Conservation (phyloP, 1,284 basidiomycete species). For the Ganoderma sp. region DNA sequence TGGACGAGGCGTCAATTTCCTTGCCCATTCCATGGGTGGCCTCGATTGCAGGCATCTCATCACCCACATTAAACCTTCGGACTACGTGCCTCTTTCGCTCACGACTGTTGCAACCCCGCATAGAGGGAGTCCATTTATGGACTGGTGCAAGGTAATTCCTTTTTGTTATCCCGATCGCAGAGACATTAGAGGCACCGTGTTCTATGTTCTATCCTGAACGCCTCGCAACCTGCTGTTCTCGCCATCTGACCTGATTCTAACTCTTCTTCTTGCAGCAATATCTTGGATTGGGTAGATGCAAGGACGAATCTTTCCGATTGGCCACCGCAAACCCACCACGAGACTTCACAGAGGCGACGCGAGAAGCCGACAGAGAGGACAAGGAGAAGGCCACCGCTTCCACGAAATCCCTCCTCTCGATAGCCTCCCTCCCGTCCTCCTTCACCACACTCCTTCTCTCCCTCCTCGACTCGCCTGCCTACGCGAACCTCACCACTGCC, state of each 20-base stretch:
- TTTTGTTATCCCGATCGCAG: not conserved
- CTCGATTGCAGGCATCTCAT: slow-evolving; percentile 94
- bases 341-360: slow-evolving; percentile 18
- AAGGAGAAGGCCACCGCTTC: slow-evolving; percentile 30
- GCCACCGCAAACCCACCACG: slow-evolving; percentile 6
- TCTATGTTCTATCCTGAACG: too few relatives aligned
- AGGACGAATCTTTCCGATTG: slow-evolving; percentile 39
- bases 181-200: not conserved
- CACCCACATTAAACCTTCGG: slow-evolving; percentile 80
- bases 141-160: slow-evolving; percentile 87
- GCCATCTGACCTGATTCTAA: not conserved
- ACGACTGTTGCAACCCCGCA: slow-evolving; percentile 96
- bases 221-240: not conserved
- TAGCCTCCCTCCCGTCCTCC: slow-evolving; percentile 74
- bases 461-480: slow-evolving; percentile 95
- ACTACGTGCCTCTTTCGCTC: slow-evolving; percentile 87
- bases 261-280: slow-evolving; percentile 61
- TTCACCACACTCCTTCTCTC: slow-evolving; percentile 91
- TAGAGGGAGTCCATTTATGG: slow-evolving; percentile 97
- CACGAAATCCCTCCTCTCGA: slow-evolving; percentile 42
- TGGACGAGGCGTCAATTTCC: slow-evolving; percentile 85
- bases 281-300: slow-evolving; percentile 78
- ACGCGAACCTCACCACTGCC: slow-evolving; percentile 90
- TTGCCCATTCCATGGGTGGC: slow-evolving; percentile 98
- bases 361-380: slow-evolving; percentile 17